A percentile compares a stretch with the other conserved stretches of the same genome.
Evolutionary conservation across 2,329 filamentous ascomycete genomes (phyloP).

Genomic region (Calonectria multiphialidica): DNA sequence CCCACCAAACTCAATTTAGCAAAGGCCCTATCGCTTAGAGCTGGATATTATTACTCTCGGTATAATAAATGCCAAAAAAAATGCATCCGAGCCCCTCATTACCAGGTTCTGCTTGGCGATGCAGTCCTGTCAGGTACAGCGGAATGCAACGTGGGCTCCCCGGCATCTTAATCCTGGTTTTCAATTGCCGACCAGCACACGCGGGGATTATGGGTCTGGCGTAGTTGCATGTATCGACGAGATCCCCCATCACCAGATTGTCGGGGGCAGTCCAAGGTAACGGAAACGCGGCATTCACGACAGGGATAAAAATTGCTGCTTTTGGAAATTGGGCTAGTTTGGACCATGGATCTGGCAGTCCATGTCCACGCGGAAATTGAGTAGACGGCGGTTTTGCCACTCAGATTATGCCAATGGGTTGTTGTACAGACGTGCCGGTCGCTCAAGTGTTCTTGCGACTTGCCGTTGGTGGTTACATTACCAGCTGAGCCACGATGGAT

Average conservation of each 20-base stretch:
- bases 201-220: neutral
- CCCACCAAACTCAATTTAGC: no score
- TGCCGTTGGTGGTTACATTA: neutral
- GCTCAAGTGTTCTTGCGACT: no score
- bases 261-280: no score
- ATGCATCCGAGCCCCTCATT: neutral
- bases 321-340: neutral
- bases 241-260: no score
- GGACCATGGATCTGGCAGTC: neutral
- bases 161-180: neutral
- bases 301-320: neutral
- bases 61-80: no score
- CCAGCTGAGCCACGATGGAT: neutral
- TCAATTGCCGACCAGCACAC: neutral
- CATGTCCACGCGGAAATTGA: neutral
- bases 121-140: neutral
- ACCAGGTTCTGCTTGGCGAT: no score
- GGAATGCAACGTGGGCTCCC: neutral
- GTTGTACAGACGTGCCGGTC: no score
- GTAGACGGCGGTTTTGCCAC: neutral
- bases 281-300: neutral
- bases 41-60: no score
- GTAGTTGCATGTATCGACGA: no score
- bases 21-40: no score
- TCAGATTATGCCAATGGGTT: neutral